Conservation (phyloP, 306 rosid species). For the Fragaria ananassa region DNA sequence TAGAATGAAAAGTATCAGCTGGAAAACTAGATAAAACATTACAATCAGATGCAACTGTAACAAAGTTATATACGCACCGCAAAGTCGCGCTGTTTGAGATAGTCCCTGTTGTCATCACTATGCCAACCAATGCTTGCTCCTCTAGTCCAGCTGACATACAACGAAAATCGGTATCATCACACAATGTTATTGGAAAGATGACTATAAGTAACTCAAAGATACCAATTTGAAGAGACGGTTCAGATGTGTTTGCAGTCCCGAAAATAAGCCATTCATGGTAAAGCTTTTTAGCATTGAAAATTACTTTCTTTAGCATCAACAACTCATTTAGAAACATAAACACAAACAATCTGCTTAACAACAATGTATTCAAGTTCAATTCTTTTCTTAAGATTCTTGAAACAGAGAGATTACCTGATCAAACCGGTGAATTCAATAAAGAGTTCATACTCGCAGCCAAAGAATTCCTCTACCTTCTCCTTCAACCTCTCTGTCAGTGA, state of each 20-base stretch:
- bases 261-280: neutral
- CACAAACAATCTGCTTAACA: neutral
- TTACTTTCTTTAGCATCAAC: neutral
- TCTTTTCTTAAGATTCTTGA: neutral
- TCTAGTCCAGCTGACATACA: slow-evolving; percentile 61
- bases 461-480: slow-evolving; percentile 82
- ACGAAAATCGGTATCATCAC: slow-evolving; percentile 9
- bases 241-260: neutral
- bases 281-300: neutral
- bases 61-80: slow-evolving; percentile 46
- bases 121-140: slow-evolving; percentile 98
- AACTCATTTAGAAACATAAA: neutral
- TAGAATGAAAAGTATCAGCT: slow-evolving; percentile 29
- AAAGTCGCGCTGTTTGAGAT: slow-evolving; percentile 79
- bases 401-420: slow-evolving; percentile 53
- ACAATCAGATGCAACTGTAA: neutral
- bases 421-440: slow-evolving; percentile 86
- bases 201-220: neutral
- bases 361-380: neutral
- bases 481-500: slow-evolving; percentile 72
- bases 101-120: slow-evolving; percentile 86
- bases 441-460: slow-evolving; percentile 75
- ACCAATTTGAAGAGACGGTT: neutral
- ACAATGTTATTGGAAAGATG: slow-evolving; percentile 4
- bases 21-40: slow-evolving; percentile 1